A percentile compares a stretch with the other conserved stretches of the same genome.
These are phyloP conservation scores for Dryas integrifolia DNA, from an alignment of 331 rosid species.

Conservation along the genomic window DNA sequence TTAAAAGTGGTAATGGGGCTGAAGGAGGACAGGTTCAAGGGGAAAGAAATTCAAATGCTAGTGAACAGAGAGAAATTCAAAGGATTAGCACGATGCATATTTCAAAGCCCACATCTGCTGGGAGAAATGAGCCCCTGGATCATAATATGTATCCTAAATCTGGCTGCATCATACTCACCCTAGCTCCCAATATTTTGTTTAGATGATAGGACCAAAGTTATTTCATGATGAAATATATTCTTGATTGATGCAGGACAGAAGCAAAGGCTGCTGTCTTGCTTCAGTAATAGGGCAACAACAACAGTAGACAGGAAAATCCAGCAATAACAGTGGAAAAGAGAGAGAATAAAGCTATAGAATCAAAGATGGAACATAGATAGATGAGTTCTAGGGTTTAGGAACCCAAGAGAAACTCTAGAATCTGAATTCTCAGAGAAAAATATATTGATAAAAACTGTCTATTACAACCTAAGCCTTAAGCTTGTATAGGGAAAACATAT, in stretches of 20 bases:
- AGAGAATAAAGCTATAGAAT: too few relatives aligned
- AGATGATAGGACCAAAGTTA: background rate
- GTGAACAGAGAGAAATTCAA: conserved; percentile 57
- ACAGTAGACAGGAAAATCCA: too few relatives aligned
- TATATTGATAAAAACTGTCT: too few relatives aligned
- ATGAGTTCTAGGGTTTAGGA: too few relatives aligned
- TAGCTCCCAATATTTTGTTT: background rate
- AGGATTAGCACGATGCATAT: conserved; percentile 57
- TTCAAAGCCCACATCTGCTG: conserved; percentile 45
- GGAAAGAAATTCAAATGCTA: conserved; percentile 46
- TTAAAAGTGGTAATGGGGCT: conserved; percentile 43
- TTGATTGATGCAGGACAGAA: background rate
- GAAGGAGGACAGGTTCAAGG: conserved; percentile 57
- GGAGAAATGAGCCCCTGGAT: conserved; percentile 42
- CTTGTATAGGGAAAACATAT: too few relatives aligned
- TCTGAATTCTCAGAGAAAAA: too few relatives aligned
- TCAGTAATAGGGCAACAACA: too few relatives aligned
- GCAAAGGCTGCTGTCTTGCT: too few relatives aligned
- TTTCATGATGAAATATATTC: conserved; percentile 4
- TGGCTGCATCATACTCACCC: conserved; percentile 17
- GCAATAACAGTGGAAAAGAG: too few relatives aligned
- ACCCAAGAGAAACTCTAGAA: too few relatives aligned
- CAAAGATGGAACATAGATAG: too few relatives aligned
- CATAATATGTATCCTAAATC: conserved; percentile 57
- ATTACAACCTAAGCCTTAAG: too few relatives aligned